A percentile compares a stretch with the other conserved stretches of the same genome.
Conservation (phyloP, 805 yeast species). For the Teunomyces panamensis region DNA sequence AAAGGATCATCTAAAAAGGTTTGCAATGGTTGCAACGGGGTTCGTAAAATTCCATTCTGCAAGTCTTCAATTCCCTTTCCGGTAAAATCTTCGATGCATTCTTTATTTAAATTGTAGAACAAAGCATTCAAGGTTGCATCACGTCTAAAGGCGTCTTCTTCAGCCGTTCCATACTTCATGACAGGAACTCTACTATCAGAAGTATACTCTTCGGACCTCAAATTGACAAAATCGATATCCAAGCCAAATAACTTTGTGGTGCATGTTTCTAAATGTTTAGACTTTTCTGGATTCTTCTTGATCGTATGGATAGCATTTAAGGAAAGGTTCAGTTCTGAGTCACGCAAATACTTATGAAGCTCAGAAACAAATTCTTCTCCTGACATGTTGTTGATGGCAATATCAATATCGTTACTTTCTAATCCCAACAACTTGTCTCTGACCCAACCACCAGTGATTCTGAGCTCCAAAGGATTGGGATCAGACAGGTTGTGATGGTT, state of each 20-base stretch:
- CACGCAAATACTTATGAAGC: slow-evolving; percentile 48
- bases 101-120: slow-evolving; percentile 74
- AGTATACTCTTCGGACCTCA: slow-evolving; percentile 84
- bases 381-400: slow-evolving; percentile 79
- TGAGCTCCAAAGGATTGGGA: slow-evolving; percentile 43
- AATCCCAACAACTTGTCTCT: slow-evolving; percentile 85
- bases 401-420: slow-evolving; percentile 83
- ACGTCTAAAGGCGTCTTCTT: slow-evolving; percentile 86
- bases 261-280: slow-evolving; percentile 95
- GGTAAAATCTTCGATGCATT: slow-evolving; percentile 81
- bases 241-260: slow-evolving; percentile 80
- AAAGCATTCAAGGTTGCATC: slow-evolving; percentile 95
- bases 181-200: slow-evolving; percentile 82
- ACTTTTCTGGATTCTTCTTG: slow-evolving; percentile 89
- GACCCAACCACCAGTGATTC: slow-evolving; percentile 99
- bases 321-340: slow-evolving; percentile 24
- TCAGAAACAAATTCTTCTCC: slow-evolving; percentile 83
- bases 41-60: slow-evolving; percentile 65
- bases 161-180: slow-evolving; percentile 82
- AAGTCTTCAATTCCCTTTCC: slow-evolving; percentile 73
- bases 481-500: slow-evolving; percentile 27
- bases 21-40: slow-evolving; percentile 81
- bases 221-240: slow-evolving; percentile 92
- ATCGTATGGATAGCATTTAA: slow-evolving; percentile 66
- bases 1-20: slow-evolving; percentile 95